Evolutionary conservation across 805 yeast species (phyloP).

Genomic region (Sugiyamaella lignohabitans): DNA sequence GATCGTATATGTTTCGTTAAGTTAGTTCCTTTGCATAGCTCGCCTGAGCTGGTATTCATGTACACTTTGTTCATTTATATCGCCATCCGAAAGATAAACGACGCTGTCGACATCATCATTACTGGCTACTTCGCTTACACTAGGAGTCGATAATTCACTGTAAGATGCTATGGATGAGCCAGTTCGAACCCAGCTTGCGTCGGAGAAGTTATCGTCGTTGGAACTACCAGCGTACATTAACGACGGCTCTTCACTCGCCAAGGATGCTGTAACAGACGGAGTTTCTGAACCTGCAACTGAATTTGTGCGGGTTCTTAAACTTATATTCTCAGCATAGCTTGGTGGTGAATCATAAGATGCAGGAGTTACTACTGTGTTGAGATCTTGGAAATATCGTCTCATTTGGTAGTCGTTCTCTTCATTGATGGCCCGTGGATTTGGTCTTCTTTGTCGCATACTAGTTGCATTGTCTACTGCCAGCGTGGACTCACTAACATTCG

Average conservation of each 20-base stretch:
- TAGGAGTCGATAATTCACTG: constrained; percentile 18
- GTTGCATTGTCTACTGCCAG: not conserved
- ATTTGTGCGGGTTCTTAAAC: constrained; percentile 7
- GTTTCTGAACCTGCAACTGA: too few species aligned
- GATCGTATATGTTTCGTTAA: too few species aligned
- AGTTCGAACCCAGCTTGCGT: constrained; percentile 14
- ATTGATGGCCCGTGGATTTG: not conserved
- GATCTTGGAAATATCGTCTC: constrained; percentile 4
- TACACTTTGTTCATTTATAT: constrained; percentile 6
- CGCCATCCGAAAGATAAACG: constrained; percentile 13
- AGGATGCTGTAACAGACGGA: too few species aligned
- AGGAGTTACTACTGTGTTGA: constrained; percentile 1
- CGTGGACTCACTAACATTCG: not conserved
- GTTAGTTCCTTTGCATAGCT: not conserved
- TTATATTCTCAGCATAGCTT: constrained; percentile 1
- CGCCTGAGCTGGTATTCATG: not conserved
- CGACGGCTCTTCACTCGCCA: constrained; percentile 15
- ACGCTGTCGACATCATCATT: constrained; percentile 13
- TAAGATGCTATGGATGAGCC: constrained; percentile 12
- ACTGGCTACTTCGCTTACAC: constrained; percentile 12
- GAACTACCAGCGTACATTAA: constrained; percentile 6
- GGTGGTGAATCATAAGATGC: constrained; percentile 1
- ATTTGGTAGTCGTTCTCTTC: constrained; percentile 4
- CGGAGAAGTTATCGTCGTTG: constrained; percentile 8
- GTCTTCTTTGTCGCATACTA: not conserved